Conservation (phyloP, 83 land plant genomes). For the Isoetes engelmannii region DNA sequence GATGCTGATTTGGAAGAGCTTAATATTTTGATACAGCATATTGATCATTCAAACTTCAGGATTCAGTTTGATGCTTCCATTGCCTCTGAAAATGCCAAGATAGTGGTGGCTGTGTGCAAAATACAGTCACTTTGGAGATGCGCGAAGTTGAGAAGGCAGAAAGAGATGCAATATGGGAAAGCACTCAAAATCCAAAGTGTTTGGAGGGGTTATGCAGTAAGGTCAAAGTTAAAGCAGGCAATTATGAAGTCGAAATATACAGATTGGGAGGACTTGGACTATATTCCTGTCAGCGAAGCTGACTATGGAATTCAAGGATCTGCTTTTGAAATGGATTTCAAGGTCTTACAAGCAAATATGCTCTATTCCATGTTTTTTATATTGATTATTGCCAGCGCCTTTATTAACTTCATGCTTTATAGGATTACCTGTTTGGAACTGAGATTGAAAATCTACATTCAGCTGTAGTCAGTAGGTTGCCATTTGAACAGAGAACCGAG, state of each 20-base stretch:
- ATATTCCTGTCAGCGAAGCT: slow-evolving; percentile 16
- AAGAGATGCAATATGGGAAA: neutral
- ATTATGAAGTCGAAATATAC: slow-evolving; percentile 6
- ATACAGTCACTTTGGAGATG: slow-evolving; percentile 10
- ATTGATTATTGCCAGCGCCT: no score
- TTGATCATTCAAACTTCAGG: neutral
- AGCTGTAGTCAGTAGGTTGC: no score
- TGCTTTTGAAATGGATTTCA: slow-evolving; percentile 1
- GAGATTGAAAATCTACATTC: no score
- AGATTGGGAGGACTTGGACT: slow-evolving; percentile 35
- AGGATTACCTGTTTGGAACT: no score
- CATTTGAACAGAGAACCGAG: no score
- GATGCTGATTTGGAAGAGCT: neutral
- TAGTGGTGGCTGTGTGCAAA: neutral
- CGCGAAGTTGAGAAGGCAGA: neutral
- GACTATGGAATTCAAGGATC: slow-evolving; percentile 12
- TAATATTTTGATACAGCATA: neutral
- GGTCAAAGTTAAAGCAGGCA: slow-evolving; percentile 23
- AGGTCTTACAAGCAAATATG: no score
- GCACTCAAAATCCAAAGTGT: slow-evolving; percentile 23
- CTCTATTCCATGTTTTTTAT: no score
- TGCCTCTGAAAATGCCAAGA: neutral
- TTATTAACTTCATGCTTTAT: no score
- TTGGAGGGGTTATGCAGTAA: slow-evolving; percentile 25
- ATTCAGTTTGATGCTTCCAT: neutral